A percentile compares a stretch with the other conserved stretches of the same genome.
Evolutionary conservation across 345 rosid genomes (phyloP).

Genomic region (Microcos paniculata): DNA sequence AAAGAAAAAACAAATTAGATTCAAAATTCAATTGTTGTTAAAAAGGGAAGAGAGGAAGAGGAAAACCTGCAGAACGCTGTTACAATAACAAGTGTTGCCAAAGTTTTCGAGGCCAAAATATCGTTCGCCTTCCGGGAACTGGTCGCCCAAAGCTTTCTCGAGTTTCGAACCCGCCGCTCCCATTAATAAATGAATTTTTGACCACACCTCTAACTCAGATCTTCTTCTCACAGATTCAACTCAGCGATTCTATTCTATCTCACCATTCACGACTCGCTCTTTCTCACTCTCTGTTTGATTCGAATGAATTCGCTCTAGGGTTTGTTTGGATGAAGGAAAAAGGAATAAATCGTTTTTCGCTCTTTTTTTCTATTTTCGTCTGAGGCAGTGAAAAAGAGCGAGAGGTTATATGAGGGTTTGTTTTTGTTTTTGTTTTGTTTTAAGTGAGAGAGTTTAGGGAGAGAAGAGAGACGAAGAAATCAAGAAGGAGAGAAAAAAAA

Average conservation of each 20-base stretch:
- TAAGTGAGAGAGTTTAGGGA: neutral
- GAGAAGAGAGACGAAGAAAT: neutral
- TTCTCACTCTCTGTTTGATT: neutral
- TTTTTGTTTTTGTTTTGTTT: neutral
- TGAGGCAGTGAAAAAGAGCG: neutral
- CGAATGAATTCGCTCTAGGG: slow-evolving; percentile 30
- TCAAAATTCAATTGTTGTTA: neutral
- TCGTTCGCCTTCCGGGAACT: slow-evolving; percentile 98
- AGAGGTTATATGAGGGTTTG: slow-evolving; percentile 11
- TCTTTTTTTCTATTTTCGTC: neutral
- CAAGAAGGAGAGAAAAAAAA: neutral
- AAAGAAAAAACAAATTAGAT: slow-evolving; percentile 10
- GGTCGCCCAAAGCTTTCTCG: slow-evolving; percentile 99
- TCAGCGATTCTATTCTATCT: slow-evolving; percentile 20
- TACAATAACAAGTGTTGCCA: slow-evolving; percentile 98
- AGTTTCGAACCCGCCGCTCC: slow-evolving; percentile 99
- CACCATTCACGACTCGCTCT: slow-evolving; percentile 8
- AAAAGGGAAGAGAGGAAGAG: neutral
- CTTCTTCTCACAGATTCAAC: slow-evolving; percentile 31
- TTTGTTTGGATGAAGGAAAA: slow-evolving; percentile 9
- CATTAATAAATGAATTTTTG: slow-evolving; percentile 35
- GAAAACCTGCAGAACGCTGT: slow-evolving; percentile 92
- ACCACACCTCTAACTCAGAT: slow-evolving; percentile 25
- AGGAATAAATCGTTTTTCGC: neutral
- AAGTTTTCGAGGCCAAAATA: slow-evolving; percentile 99